phyloP scores from a whole-genome alignment of 2,329 filamentous ascomycete species.

The Onygenales sp. region DNA sequence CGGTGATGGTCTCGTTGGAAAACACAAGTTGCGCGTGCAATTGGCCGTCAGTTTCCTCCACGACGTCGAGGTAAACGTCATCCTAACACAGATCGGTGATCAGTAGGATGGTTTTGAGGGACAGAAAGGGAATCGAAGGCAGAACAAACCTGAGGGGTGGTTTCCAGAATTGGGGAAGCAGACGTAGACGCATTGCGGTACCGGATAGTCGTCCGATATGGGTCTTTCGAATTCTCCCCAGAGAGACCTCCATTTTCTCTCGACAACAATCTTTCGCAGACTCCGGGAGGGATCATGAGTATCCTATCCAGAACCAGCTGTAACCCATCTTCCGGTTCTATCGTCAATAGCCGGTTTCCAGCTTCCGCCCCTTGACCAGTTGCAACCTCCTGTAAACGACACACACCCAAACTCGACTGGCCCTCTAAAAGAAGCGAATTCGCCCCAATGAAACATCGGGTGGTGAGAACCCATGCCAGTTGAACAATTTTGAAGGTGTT shows the following conservation, averaged over 20 bases:
- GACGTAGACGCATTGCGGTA: not conserved
- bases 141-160: not conserved
- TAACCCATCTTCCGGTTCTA: constrained; percentile 1
- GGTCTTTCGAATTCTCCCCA: not conserved
- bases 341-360: not conserved
- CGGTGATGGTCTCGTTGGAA: not conserved
- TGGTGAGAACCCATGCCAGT: constrained; percentile 2
- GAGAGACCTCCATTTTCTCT: not conserved
- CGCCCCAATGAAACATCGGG: not conserved
- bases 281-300: not conserved
- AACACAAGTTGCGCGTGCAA: not conserved
- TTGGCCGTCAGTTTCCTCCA: not conserved
- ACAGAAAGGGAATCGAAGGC: not conserved
- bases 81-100: not conserved
- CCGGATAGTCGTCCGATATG: not conserved
- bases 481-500: constrained; percentile 1
- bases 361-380: not conserved
- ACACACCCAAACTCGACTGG: not conserved
- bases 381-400: not conserved
- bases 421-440: not conserved
- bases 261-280: not conserved
- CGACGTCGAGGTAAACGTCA: not conserved
- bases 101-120: not conserved
- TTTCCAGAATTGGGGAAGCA: not conserved
- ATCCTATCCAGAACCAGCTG: not conserved